Evolutionary conservation across 441 rosid genomes (phyloP), one percentile per base, ranked within the genome.

Genomic region (Populus tomentosa): DNA sequence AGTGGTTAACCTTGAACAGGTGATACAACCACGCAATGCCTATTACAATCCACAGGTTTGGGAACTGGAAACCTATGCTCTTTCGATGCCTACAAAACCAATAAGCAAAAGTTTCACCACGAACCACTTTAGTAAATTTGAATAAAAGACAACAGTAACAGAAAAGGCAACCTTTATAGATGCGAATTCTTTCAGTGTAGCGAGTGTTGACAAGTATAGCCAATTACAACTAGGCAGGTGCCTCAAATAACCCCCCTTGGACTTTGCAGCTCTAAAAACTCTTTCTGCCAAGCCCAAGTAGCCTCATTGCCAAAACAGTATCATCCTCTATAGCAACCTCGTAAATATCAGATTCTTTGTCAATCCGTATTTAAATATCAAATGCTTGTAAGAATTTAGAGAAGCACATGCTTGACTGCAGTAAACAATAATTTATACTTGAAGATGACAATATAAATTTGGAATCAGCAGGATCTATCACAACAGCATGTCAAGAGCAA

Each of bases 171-270:
- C 98, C 98, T 93, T 89, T 95, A 95, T 92, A 83, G 93, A 95
- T 40, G 98, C 91, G 80, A 87, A 95, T 77, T 95, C 99, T 81
- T 95, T 95, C 62, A 95, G 98, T 36, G 98, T 96, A 69, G 97
- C 97, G 74, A 95, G 92, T 23, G 97, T 86, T 38, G 97, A 95
- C 85, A 93, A 84, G 85, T 94, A 95, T 74, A 95, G 91, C 97
- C 97, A 95, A 73, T 88, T 94, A 85, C 53, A 95, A 84, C 91
- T 91, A 77, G 85, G 89, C 32, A 95, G 93, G 85, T 94, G 99
- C 90, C 89, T 89, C 86, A 94, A 83, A 83, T 96, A 94, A 79
- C 94, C 99, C 88, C 98, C 97, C 90, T 96, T 96, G 75, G 95
- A 88, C 80, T 96, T 94, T 69, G 92, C 98, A 69, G 96, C 98